A percentile compares a stretch with the other conserved stretches of the same genome.
Evolutionary conservation across 2,329 filamentous ascomycete species (phyloP).

Genomic region (Monilinia fructicola): DNA sequence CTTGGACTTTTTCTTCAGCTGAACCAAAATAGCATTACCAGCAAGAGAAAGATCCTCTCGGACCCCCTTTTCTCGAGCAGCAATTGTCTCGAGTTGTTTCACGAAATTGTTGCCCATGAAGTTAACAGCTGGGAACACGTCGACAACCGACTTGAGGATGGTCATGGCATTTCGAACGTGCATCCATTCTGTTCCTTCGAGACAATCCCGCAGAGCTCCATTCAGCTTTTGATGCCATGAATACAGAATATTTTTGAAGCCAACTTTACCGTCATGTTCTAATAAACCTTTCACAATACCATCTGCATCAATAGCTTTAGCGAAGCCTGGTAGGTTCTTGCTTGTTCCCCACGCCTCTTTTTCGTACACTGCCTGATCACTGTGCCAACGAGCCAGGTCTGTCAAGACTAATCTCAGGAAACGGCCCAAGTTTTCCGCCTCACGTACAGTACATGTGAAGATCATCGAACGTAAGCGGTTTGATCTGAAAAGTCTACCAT

Average conservation of each 20-base stretch:
- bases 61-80: slow-evolving; percentile 60
- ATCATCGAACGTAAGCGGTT: slow-evolving; percentile 80
- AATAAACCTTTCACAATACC: slow-evolving; percentile 71
- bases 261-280: slow-evolving; percentile 78
- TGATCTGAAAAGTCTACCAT: slow-evolving; percentile 80
- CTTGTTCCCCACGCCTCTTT: slow-evolving; percentile 73
- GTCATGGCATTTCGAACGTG: slow-evolving; percentile 95
- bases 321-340: slow-evolving; percentile 74
- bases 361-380: slow-evolving; percentile 72
- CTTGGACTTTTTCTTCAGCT: slow-evolving; percentile 64
- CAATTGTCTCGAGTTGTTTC: slow-evolving; percentile 64
- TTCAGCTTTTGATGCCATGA: slow-evolving; percentile 88
- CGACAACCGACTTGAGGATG: slow-evolving; percentile 75
- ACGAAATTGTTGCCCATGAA: slow-evolving; percentile 75
- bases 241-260: slow-evolving; percentile 81
- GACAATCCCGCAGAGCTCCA: slow-evolving; percentile 75
- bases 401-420: slow-evolving; percentile 81
- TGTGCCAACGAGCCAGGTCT: slow-evolving; percentile 83
- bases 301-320: slow-evolving; percentile 67
- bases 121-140: slow-evolving; percentile 84
- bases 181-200: slow-evolving; percentile 88
- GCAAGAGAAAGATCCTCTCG: slow-evolving; percentile 74
- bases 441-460: slow-evolving; percentile 84
- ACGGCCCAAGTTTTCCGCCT: slow-evolving; percentile 88
- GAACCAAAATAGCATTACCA: slow-evolving; percentile 68